Evolutionary conservation across 2,329 filamentous ascomycete species (phyloP).

Genomic region (Pseudocercospora ulei): DNA sequence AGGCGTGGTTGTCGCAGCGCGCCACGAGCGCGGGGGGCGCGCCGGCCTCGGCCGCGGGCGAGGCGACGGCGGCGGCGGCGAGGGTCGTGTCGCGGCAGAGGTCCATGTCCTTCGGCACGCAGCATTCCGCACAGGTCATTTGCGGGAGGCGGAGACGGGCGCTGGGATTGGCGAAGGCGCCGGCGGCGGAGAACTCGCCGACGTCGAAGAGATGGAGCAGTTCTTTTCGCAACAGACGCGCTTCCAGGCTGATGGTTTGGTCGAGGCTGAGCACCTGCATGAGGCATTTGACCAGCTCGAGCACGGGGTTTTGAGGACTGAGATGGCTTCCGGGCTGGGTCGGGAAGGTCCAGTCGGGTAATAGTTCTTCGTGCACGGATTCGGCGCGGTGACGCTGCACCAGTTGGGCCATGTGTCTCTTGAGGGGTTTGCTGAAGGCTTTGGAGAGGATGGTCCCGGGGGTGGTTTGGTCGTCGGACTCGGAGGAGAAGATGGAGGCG

Average conservation of each 20-base stretch:
- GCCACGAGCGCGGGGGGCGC: conserved; percentile 17
- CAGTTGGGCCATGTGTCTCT: conserved; percentile 75
- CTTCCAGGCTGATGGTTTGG: conserved; percentile 81
- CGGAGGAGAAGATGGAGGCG: conserved; percentile 46
- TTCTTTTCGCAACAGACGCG: conserved; percentile 77
- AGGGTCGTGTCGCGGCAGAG: conserved; percentile 83
- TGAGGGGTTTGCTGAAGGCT: conserved; percentile 75
- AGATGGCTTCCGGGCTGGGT: conserved; percentile 63
- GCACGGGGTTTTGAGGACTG: conserved; percentile 57
- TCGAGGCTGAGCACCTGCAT: conserved; percentile 89
- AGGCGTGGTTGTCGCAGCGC: conserved; percentile 54
- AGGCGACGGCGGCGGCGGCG: conserved; percentile 42
- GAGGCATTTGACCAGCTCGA: conserved; percentile 84
- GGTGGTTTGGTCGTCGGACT: conserved; percentile 50
- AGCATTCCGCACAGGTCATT: conserved; percentile 82
- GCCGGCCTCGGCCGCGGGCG: conserved; percentile 10
- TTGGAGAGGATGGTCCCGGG: conserved; percentile 61
- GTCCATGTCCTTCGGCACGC: conserved; percentile 77
- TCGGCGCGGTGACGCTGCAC: conserved; percentile 79
- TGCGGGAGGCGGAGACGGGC: conserved; percentile 62
- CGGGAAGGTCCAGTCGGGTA: conserved; percentile 78
- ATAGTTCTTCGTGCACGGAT: conserved; percentile 77
- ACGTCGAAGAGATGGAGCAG: conserved; percentile 84
- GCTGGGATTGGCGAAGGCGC: conserved; percentile 77
- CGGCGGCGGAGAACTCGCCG: conserved; percentile 81